Conservation (phyloP, 169 alveolate genomes). For the Eimeria tenella region DNA sequence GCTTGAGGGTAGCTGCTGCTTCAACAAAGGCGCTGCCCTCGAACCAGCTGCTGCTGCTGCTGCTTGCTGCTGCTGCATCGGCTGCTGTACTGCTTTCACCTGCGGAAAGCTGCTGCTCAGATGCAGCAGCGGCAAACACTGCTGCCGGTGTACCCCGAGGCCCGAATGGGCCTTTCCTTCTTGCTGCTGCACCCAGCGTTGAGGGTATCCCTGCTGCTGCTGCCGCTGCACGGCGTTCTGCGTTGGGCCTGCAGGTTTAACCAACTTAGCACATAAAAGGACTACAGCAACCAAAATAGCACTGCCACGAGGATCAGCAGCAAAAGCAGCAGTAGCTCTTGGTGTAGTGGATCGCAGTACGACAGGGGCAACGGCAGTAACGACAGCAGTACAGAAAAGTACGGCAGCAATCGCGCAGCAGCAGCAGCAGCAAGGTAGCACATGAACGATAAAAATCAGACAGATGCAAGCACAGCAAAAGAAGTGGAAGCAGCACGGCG, state of each 20-base stretch:
- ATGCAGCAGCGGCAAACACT: constrained; percentile 42
- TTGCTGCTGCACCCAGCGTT: neutral
- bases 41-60: constrained; percentile 62
- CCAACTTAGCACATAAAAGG: neutral
- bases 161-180: neutral
- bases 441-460: neutral
- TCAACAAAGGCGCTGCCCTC: constrained; percentile 41
- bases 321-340: neutral
- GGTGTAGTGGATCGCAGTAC: neutral
- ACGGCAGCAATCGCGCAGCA: constrained; percentile 40
- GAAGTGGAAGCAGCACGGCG: neutral
- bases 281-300: neutral
- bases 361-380: neutral
- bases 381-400: neutral
- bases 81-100: neutral
- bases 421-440: neutral
- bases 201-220: constrained; percentile 49
- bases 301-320: neutral
- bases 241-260: neutral
- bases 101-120: constrained; percentile 33
- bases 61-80: neutral
- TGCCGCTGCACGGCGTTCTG: constrained; percentile 66
- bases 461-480: neutral
- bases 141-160: constrained; percentile 41
- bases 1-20: constrained; percentile 51